phyloP scores from a whole-genome alignment of 805 yeast species.

The Nakazawaea pomicola region DNA sequence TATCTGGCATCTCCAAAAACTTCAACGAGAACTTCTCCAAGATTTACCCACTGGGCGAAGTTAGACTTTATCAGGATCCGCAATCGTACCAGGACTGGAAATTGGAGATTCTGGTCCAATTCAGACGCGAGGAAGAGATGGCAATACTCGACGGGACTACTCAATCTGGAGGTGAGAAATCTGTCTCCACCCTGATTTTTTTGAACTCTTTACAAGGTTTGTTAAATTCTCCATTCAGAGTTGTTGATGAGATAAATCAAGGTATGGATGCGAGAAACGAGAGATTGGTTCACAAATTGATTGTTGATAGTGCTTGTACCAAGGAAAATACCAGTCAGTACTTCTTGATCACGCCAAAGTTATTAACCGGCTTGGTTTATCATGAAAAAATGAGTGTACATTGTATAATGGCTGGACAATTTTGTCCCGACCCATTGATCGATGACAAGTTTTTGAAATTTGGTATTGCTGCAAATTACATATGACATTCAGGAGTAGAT shows the following conservation, averaged over 20 bases:
- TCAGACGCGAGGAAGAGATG: conserved; percentile 70
- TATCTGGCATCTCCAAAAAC: conserved; percentile 51
- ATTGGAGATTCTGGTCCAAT: conserved; percentile 77
- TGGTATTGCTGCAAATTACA: conserved; percentile 9
- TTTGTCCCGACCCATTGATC: conserved; percentile 11
- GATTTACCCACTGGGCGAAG: conserved; percentile 87
- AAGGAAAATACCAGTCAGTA: conserved; percentile 55
- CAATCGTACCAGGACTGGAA: conserved; percentile 71
- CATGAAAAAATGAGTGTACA: conserved; percentile 79
- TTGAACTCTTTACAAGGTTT: conserved; percentile 87
- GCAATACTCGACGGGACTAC: conserved; percentile 76
- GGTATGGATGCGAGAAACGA: conserved; percentile 98
- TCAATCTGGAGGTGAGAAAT: conserved; percentile 97
- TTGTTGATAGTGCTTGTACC: conserved; percentile 79
- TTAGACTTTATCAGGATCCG: conserved; percentile 47
- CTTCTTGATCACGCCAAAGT: conserved; percentile 89
- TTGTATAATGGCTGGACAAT: conserved; percentile 63
- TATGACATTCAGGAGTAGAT: background rate
- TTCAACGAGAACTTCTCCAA: conserved; percentile 63
- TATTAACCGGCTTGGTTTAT: conserved; percentile 72
- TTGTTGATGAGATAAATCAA: conserved; percentile 97
- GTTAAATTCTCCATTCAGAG: conserved; percentile 85
- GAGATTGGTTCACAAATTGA: conserved; percentile 73
- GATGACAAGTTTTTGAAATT: conserved; percentile 9
- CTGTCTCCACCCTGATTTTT: conserved; percentile 88